Conservation (phyloP, 176 grass and related monocot species). For the Urochloa ruziziensis region DNA sequence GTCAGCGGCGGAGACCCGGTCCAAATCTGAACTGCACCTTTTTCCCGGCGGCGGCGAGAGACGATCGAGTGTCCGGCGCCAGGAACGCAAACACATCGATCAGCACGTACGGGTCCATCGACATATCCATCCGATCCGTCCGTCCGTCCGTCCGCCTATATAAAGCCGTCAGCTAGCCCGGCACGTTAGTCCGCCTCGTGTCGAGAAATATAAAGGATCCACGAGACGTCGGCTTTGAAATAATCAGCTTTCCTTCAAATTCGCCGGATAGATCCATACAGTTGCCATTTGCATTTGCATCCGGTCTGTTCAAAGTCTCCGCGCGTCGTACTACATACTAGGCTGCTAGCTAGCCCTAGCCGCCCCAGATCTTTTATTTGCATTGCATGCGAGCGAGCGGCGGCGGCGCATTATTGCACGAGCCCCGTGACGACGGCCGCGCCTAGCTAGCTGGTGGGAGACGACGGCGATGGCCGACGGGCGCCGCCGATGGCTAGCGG, state of each 20-base stretch:
- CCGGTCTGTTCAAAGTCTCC: not conserved
- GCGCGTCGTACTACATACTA: not conserved
- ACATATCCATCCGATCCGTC: too few species aligned
- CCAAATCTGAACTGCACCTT: constrained; percentile 7
- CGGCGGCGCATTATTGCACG: not conserved
- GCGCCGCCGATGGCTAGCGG: not conserved
- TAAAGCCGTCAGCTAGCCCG: not conserved
- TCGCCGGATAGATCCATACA: not conserved
- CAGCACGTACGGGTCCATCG: not conserved
- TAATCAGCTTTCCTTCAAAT: too few species aligned
- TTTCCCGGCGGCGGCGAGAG: not conserved
- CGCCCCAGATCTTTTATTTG: not conserved
- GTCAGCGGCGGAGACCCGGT: not conserved
- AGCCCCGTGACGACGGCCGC: too few species aligned
- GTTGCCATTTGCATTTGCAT: not conserved
- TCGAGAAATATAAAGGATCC: not conserved
- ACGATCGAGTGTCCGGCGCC: not conserved
- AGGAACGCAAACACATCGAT: not conserved
- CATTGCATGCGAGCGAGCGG: not conserved
- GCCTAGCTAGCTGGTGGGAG: too few species aligned
- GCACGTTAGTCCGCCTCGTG: not conserved
- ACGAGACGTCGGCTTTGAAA: not conserved
- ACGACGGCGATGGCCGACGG: constrained; percentile 16
- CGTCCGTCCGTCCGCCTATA: not conserved
- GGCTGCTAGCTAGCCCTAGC: not conserved